A percentile compares a stretch with the other conserved stretches of the same genome.
phyloP scores from a whole-genome alignment of 495 filamentous ascomycete genomes.

The Penicillium desertorum region DNA sequence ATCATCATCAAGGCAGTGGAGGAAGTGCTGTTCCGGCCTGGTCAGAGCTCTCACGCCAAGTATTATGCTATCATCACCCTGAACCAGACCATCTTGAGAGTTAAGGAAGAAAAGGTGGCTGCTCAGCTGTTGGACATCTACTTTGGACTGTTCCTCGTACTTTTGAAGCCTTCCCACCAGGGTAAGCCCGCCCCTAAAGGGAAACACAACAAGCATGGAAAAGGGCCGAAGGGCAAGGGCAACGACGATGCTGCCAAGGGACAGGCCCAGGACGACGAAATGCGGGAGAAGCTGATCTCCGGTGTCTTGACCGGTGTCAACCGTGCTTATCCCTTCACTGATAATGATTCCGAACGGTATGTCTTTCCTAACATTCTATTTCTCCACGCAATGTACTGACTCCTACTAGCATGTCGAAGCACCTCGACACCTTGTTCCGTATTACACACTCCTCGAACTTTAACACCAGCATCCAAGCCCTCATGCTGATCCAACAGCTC shows the following conservation, averaged over 20 bases:
- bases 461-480: conserved; percentile 94
- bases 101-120: conserved; percentile 78
- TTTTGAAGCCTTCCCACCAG: conserved; percentile 62
- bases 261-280: conserved; percentile 58
- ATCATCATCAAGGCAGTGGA: conserved; percentile 82
- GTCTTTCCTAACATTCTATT: conserved; percentile 25
- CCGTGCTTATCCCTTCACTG: conserved; percentile 89
- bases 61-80: conserved; percentile 96
- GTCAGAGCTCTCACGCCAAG: conserved; percentile 81
- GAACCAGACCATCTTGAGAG: conserved; percentile 90
- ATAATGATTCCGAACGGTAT: conserved; percentile 70
- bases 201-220: conserved; percentile 34
- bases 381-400: conserved; percentile 18
- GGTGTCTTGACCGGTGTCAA: conserved; percentile 92
- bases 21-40: conserved; percentile 83
- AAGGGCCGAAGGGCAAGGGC: conserved; percentile 8
- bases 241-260: conserved; percentile 19
- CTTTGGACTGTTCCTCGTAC: conserved; percentile 76
- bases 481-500: conserved; percentile 94
- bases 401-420: conserved; percentile 64
- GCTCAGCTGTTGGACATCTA: conserved; percentile 83
- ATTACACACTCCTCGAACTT: conserved; percentile 98
- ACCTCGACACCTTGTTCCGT: conserved; percentile 88
- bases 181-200: conserved; percentile 31
- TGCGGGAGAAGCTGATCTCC: conserved; percentile 85